Conservation (phyloP, 768 basidiomycete genomes). For the Neoboletus subvelutipes region DNA sequence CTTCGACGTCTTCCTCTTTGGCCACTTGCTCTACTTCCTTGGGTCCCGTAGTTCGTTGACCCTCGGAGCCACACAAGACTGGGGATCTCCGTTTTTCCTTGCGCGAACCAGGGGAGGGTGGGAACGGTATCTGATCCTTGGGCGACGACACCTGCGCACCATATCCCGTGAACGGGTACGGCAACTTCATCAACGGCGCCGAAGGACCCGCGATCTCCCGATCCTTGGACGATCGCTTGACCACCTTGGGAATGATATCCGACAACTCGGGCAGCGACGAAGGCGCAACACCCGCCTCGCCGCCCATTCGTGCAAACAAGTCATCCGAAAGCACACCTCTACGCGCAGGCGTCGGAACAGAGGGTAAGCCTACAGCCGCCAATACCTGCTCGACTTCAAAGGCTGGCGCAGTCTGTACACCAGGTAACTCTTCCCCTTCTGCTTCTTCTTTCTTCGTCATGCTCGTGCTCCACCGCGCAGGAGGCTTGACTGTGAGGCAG, state of each 20-base stretch:
- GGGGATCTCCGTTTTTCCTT: constrained; percentile 38
- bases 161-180: constrained; percentile 70
- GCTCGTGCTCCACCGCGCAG: constrained; percentile 36
- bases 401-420: constrained; percentile 33
- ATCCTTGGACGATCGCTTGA: constrained; percentile 49
- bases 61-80: constrained; percentile 28
- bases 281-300: constrained; percentile 25
- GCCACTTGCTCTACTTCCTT: constrained; percentile 27
- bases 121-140: constrained; percentile 71
- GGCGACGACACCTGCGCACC: constrained; percentile 63
- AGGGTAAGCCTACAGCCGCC: constrained; percentile 55
- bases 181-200: constrained; percentile 49
- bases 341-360: constrained; percentile 50
- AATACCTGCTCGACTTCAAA: constrained; percentile 57
- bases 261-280: constrained; percentile 33
- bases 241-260: constrained; percentile 46
- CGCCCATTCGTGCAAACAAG: constrained; percentile 49
- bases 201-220: constrained; percentile 38
- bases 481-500: constrained; percentile 53
- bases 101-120: constrained; percentile 53
- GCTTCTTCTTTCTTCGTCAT: constrained; percentile 33
- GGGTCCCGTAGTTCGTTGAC: constrained; percentile 31
- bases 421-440: constrained; percentile 23
- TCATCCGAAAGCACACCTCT: constrained; percentile 62
- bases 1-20: constrained; percentile 18